phyloP scores from a whole-genome alignment of 164 flowering plant genomes.

The Amborella trichopoda region DNA sequence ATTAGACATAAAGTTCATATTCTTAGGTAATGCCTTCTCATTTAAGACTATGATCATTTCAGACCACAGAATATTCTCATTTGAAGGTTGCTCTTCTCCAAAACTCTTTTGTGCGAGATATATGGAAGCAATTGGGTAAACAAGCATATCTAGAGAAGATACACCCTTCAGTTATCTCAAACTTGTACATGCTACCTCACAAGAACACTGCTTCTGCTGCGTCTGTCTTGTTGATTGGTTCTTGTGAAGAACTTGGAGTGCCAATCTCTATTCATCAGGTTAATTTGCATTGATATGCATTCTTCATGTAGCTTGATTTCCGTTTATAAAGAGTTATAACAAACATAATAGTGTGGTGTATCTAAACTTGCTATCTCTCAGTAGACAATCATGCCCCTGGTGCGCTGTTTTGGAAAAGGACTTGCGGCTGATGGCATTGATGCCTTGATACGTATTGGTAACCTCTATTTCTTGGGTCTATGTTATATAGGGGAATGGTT shows the following conservation, averaged over 20 bases:
- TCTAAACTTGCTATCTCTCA: not conserved
- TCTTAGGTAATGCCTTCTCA: no score
- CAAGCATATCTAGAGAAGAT: slow-evolving; percentile 58
- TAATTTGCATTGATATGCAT: not conserved
- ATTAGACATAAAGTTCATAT: no score
- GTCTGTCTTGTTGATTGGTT: slow-evolving; percentile 83
- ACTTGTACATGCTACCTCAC: slow-evolving; percentile 51
- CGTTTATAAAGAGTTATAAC: not conserved
- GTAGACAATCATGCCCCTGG: slow-evolving; percentile 81
- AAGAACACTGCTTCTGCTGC: slow-evolving; percentile 85
- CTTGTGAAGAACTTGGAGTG: slow-evolving; percentile 92
- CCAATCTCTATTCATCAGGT: slow-evolving; percentile 94
- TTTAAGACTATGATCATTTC: no score
- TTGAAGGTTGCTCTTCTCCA: slow-evolving; percentile 91
- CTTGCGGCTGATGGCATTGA: slow-evolving; percentile 83
- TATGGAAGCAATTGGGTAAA: slow-evolving; percentile 76
- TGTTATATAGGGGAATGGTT: no score
- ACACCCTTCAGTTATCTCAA: slow-evolving; percentile 76
- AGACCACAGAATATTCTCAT: slow-evolving; percentile 77
- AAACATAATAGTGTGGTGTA: not conserved
- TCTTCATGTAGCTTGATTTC: not conserved
- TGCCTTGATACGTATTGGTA: slow-evolving; percentile 95
- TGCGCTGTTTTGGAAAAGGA: slow-evolving; percentile 89
- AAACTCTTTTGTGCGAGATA: slow-evolving; percentile 79
- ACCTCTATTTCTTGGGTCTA: slow-evolving; percentile 6